phyloP scores from a whole-genome alignment of 192 early-diverging fungal species.

The Backusella parvicylindrica region DNA sequence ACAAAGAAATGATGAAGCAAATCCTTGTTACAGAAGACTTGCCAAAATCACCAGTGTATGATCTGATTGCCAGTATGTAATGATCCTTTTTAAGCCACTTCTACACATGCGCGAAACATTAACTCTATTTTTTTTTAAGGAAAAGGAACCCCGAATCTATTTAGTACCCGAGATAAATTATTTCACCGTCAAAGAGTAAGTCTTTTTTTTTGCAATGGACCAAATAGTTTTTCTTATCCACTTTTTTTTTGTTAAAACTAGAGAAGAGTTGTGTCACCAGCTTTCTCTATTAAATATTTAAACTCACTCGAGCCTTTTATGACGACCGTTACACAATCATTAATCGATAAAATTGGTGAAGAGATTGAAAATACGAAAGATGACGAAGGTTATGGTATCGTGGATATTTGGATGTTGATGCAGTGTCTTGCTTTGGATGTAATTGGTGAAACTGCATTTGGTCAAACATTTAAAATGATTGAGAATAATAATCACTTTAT shows the following conservation, averaged over 20 bases:
- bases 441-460: conserved; percentile 52
- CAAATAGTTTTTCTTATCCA: not conserved
- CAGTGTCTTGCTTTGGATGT: conserved; percentile 41
- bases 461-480: conserved; percentile 49
- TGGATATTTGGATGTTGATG: conserved; percentile 40
- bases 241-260: conserved; percentile 14
- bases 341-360: conserved; percentile 32
- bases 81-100: not conserved
- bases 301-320: conserved; percentile 44
- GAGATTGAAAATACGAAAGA: conserved; percentile 17
- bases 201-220: too few species aligned
- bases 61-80: not conserved
- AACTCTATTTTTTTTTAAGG: conserved; percentile 2
- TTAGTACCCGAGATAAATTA: conserved; percentile 31
- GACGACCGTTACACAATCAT: conserved; percentile 13
- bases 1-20: conserved; percentile 40
- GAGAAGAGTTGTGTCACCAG: conserved; percentile 47
- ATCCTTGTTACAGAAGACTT: conserved; percentile 27
- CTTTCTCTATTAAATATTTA: conserved; percentile 48
- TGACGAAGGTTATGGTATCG: conserved; percentile 3
- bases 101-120: not conserved
- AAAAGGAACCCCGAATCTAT: conserved; percentile 19
- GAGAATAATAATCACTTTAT: conserved; percentile 38
- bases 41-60: conserved; percentile 2
- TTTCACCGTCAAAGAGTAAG: conserved; percentile 35